phyloP scores from a whole-genome alignment of 768 basidiomycete genomes.

The Phylloporus rhodoxanthus region DNA sequence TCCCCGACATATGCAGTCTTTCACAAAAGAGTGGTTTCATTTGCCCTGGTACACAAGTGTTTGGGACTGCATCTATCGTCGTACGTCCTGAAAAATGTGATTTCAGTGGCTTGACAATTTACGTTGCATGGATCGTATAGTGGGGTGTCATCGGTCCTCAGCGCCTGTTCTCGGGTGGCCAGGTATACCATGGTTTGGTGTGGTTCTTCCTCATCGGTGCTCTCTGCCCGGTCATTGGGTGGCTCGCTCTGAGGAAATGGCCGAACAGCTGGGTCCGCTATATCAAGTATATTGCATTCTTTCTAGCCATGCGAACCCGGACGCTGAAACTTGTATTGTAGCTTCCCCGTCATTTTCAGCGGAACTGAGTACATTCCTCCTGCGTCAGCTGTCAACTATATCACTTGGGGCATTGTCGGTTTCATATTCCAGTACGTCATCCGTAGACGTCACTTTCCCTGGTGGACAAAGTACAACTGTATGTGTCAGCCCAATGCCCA shows the following conservation, averaged over 20 bases:
- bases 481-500: slow-evolving; percentile 11
- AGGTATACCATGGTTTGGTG: slow-evolving; percentile 54
- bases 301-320: not conserved
- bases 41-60: slow-evolving; percentile 62
- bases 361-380: slow-evolving; percentile 61
- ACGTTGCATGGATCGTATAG: slow-evolving; percentile 1
- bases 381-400: slow-evolving; percentile 59
- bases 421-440: slow-evolving; percentile 63
- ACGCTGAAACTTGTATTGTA: slow-evolving; percentile 19
- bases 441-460: slow-evolving; percentile 57
- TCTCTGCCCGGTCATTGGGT: slow-evolving; percentile 52
- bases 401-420: slow-evolving; percentile 61
- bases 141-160: slow-evolving; percentile 81
- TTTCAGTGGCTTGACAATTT: not conserved
- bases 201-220: slow-evolving; percentile 81
- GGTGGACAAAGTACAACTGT: slow-evolving; percentile 58
- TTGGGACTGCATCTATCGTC: slow-evolving; percentile 45
- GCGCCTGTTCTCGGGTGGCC: slow-evolving; percentile 66
- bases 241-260: slow-evolving; percentile 49
- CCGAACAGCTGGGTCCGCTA: slow-evolving; percentile 61
- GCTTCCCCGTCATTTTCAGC: slow-evolving; percentile 47
- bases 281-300: slow-evolving; percentile 46
- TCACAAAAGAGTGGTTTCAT: slow-evolving; percentile 49
- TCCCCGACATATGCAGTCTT: slow-evolving; percentile 30
- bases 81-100: slow-evolving; percentile 34